Conservation (phyloP, 2,329 filamentous ascomycete species). For the Pseudohalonectria lignicola region DNA sequence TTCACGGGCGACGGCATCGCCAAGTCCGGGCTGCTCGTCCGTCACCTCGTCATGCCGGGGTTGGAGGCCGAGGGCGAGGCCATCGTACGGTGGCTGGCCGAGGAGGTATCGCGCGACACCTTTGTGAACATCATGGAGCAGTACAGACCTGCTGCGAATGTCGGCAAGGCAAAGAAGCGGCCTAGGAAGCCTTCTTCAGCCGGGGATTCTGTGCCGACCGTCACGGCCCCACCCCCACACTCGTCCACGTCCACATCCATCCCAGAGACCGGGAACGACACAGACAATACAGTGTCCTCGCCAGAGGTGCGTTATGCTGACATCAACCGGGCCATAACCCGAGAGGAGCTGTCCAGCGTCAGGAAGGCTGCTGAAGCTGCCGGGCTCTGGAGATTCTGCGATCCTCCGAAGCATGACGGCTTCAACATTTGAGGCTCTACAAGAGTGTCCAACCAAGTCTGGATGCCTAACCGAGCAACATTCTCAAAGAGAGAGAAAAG, state of each 20-base stretch:
- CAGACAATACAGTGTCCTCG: too few species aligned
- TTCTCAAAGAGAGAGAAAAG: too few species aligned
- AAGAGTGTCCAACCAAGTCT: too few species aligned
- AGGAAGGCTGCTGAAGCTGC: slow-evolving; percentile 56
- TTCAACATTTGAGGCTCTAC: slow-evolving; percentile 31
- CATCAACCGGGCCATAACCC: slow-evolving; percentile 61
- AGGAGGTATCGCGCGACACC: slow-evolving; percentile 60
- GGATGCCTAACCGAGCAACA: too few species aligned
- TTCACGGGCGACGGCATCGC: slow-evolving; percentile 76
- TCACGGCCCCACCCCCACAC: too few species aligned
- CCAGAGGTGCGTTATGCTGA: slow-evolving; percentile 59
- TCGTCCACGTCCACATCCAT: too few species aligned
- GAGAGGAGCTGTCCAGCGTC: slow-evolving; percentile 55
- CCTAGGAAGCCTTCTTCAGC: too few species aligned
- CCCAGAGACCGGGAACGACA: too few species aligned
- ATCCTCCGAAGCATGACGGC: slow-evolving; percentile 41
- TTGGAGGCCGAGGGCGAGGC: slow-evolving; percentile 60
- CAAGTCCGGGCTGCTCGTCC: slow-evolving; percentile 62
- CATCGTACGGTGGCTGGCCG: slow-evolving; percentile 68
- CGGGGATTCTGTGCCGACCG: too few species aligned
- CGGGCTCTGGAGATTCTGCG: slow-evolving; percentile 71
- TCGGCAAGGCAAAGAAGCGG: slow-evolving; percentile 52
- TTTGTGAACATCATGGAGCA: slow-evolving; percentile 89
- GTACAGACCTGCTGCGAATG: slow-evolving; percentile 70
- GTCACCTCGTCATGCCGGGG: slow-evolving; percentile 80